These are phyloP conservation scores for Pyrenochaeta sp. DNA, from an alignment of 2,329 filamentous ascomycete species.

Conservation along the genomic window DNA sequence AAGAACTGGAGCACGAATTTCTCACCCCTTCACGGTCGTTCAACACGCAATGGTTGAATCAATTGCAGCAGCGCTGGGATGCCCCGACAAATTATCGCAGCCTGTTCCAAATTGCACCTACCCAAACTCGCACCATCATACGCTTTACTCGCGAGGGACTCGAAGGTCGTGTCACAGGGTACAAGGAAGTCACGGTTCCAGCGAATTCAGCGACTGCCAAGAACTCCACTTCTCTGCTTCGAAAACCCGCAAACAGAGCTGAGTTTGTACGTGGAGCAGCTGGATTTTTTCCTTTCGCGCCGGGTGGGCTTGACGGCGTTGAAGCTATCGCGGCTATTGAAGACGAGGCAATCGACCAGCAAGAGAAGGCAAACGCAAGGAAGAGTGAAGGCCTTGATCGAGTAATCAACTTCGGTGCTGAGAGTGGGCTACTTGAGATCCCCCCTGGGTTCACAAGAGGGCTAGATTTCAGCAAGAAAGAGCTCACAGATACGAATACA, in stretches of 20 bases:
- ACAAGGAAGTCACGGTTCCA: slow-evolving; percentile 91
- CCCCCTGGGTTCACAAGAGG: slow-evolving; percentile 85
- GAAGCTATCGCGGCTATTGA: slow-evolving; percentile 86
- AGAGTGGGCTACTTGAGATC: slow-evolving; percentile 79
- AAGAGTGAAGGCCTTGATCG: slow-evolving; percentile 70
- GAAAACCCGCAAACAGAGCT: slow-evolving; percentile 84
- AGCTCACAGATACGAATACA: slow-evolving; percentile 64
- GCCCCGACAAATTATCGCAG: slow-evolving; percentile 79
- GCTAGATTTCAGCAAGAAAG: slow-evolving; percentile 72
- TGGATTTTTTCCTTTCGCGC: slow-evolving; percentile 93
- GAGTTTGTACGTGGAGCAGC: slow-evolving; percentile 93
- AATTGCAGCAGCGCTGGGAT: slow-evolving; percentile 90
- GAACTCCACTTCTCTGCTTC: slow-evolving; percentile 87
- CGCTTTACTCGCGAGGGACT: slow-evolving; percentile 90
- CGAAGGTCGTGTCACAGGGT: slow-evolving; percentile 90
- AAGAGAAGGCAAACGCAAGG: slow-evolving; percentile 51
- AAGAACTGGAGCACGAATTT: slow-evolving; percentile 76
- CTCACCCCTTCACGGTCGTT: slow-evolving; percentile 81
- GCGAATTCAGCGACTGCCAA: slow-evolving; percentile 90
- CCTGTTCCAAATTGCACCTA: slow-evolving; percentile 85
- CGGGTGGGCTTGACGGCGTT: slow-evolving; percentile 85
- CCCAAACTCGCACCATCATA: slow-evolving; percentile 93
- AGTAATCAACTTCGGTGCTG: slow-evolving; percentile 81
- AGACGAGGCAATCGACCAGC: slow-evolving; percentile 70
- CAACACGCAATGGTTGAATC: slow-evolving; percentile 84